Conservation (phyloP, 352 stramenopile species). For the Globisporangium radiosum region DNA sequence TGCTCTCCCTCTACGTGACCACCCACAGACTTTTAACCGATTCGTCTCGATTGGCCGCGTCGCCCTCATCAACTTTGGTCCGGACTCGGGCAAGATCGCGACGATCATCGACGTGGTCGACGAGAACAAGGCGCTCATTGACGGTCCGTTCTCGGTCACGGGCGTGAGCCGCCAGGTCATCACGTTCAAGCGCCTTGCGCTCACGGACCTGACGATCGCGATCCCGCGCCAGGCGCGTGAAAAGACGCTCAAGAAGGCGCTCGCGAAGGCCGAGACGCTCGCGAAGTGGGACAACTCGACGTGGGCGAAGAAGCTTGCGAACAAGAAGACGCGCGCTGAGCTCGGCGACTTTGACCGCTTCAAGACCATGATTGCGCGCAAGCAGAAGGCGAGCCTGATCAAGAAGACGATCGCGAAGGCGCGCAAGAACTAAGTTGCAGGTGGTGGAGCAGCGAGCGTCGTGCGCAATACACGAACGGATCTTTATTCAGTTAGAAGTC, state of each 20-base stretch:
- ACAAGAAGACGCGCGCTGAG: slow-evolving; percentile 93
- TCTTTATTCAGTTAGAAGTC: slow-evolving; percentile 12
- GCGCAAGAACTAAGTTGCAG: slow-evolving; percentile 63
- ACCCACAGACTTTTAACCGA: slow-evolving; percentile 93
- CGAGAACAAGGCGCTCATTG: slow-evolving; percentile 97
- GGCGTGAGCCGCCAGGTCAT: slow-evolving; percentile 98
- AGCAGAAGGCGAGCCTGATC: slow-evolving; percentile 96
- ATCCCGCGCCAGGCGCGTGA: slow-evolving; percentile 93
- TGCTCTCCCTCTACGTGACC: neutral
- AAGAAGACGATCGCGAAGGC: slow-evolving; percentile 82
- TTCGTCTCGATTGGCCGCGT: slow-evolving; percentile 99
- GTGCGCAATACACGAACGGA: slow-evolving; percentile 8
- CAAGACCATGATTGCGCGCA: slow-evolving; percentile 99
- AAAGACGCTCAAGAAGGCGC: slow-evolving; percentile 92
- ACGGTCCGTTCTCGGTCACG: slow-evolving; percentile 93
- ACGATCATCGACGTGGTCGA: slow-evolving; percentile 99
- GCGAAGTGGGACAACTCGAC: slow-evolving; percentile 94
- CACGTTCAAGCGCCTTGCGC: slow-evolving; percentile 94
- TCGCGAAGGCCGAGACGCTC: slow-evolving; percentile 82
- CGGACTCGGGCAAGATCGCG: slow-evolving; percentile 95
- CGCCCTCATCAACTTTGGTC: slow-evolving; percentile 98
- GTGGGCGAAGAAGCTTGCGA: slow-evolving; percentile 98
- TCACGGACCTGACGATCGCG: slow-evolving; percentile 96
- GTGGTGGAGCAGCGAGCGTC: neutral
- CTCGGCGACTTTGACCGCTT: slow-evolving; percentile 99